Percentiles rank a stretch among this genome's conserved stretches.
Evolutionary conservation across 2,329 filamentous ascomycete species (phyloP).

Genomic region (Xylaria sp.): DNA sequence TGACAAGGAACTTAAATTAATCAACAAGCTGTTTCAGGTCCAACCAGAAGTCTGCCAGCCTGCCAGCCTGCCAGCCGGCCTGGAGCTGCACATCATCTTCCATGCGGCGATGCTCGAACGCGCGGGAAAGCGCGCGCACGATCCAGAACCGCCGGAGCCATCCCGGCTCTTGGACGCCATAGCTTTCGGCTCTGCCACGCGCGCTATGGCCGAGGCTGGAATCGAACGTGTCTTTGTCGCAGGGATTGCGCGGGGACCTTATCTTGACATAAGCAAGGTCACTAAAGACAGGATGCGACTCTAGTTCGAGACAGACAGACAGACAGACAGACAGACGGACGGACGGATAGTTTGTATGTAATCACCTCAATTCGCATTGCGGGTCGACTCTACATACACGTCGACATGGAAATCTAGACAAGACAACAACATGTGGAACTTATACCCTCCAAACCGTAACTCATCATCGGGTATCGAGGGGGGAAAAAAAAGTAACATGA

Average conservation of each 20-base stretch:
- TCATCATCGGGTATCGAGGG: background rate
- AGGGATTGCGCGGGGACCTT: background rate
- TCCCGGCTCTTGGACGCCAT: background rate
- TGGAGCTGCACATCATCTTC: background rate
- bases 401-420: background rate
- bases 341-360: no score
- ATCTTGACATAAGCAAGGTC: no score
- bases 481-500: background rate
- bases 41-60: no score
- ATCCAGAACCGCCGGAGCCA: background rate
- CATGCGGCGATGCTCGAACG: background rate
- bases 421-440: background rate
- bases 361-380: background rate
- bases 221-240: background rate
- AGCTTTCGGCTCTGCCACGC: background rate
- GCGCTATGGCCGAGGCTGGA: background rate
- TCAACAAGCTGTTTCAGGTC: background rate
- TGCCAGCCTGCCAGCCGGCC: no score
- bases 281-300: no score
- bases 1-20: background rate
- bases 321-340: no score
- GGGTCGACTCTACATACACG: background rate
- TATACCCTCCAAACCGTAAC: background rate
- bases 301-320: no score
- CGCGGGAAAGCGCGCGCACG: background rate